Base-by-base conservation (phyloP, 1,284 basidiomycete genomes). In the Somion occarium region DNA sequence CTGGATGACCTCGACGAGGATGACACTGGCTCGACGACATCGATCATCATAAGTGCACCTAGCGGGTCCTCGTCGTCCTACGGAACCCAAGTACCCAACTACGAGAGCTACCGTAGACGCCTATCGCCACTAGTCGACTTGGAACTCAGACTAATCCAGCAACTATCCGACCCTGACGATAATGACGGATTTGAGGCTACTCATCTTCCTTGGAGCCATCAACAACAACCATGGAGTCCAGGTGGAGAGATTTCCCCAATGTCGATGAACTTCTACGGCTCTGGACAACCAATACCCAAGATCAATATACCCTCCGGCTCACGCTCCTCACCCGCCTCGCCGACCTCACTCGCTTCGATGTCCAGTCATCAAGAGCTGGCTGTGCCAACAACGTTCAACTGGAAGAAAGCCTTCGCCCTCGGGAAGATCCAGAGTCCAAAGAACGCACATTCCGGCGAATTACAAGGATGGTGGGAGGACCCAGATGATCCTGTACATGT, bases 391-490 rank as follows among this genome's bases (percentile, higher is more conserved):
- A 78, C 78, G 15, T 75, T 69, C 30, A 85, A 85, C 56, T 91
- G 88, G 88, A 87, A 87, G 68, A 82, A 83, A 64, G 71, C 77
- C 0, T 81, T 90, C 58, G 70, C 77, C 26, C 69, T 87, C 23
- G 76, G 78, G n/a, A 78, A 67, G 58, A 75, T 78, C 44, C 80
- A 79, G 67, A 84, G 78, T 61, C 80, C 82, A 5, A 83, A 83
- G 72, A 81, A 75, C 56, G 75, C 77, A 26, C 78, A 83, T 61
- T 76, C 80, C 20, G 82, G 82, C 48, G 84, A 87, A 66, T 76
- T 88, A 47, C 77, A 79, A 59, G 85, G 84, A 15, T 89, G 87
- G 86, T 90, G 87, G 87, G 87, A 88, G 65, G 85, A 91, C 70
- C 86, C 85, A 37, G 75, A 80, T 19, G 88, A 91, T 64, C 88